A percentile compares a stretch with the other conserved stretches of the same genome.
phyloP scores from a whole-genome alignment of 345 rosid species.

The Punica granatum region DNA sequence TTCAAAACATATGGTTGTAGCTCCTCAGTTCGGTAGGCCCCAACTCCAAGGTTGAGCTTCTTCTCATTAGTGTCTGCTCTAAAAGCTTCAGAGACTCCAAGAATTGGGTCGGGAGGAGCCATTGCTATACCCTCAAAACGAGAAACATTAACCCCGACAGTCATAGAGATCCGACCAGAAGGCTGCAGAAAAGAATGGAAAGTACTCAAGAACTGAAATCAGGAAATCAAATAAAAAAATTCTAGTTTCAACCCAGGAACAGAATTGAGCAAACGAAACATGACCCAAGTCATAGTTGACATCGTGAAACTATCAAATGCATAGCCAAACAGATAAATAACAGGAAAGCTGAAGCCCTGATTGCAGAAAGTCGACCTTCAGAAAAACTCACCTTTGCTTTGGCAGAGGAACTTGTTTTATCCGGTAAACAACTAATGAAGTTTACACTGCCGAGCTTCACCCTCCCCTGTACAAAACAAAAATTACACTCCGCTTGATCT shows the following conservation, averaged over 20 bases:
- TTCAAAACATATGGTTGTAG: conserved; percentile 88
- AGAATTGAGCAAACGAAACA: neutral
- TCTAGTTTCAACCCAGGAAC: neutral
- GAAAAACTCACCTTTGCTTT: conserved; percentile 44
- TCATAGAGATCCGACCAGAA: conserved; percentile 53
- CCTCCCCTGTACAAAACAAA: conserved; percentile 37
- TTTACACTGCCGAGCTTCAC: conserved; percentile 43
- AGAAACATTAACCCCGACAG: conserved; percentile 54
- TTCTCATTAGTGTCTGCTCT: conserved; percentile 64
- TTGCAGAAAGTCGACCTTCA: neutral
- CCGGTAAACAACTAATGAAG: conserved; percentile 19
- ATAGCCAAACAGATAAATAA: neutral
- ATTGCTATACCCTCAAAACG: conserved; percentile 78
- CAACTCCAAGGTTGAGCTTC: conserved; percentile 98
- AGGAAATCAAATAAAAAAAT: neutral
- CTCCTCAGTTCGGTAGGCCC: conserved; percentile 93
- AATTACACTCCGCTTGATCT: conserved; percentile 1
- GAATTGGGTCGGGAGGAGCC: conserved; percentile 99
- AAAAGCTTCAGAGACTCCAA: conserved; percentile 95
- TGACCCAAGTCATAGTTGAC: neutral
- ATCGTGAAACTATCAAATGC: neutral
- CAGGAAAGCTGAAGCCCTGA: neutral
- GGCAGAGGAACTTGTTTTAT: conserved; percentile 24
- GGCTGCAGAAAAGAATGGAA: conserved; percentile 35
- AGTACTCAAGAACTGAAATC: neutral